phyloP scores from a whole-genome alignment of 2,329 filamentous ascomycete species.

The Pezicula carpinea region DNA sequence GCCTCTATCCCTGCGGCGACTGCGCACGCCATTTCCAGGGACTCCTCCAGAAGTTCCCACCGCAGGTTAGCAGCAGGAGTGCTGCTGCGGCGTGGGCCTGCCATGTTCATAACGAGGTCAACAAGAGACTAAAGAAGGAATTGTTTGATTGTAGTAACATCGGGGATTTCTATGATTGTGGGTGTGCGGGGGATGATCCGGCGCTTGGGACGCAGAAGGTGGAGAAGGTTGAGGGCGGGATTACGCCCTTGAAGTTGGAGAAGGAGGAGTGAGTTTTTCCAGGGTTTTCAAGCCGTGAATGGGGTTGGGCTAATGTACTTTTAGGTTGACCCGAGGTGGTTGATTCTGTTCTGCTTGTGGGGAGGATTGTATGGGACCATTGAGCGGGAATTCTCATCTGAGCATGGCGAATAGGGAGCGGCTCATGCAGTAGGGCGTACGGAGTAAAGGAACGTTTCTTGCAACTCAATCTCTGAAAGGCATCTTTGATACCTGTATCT shows the following conservation, averaged over 20 bases:
- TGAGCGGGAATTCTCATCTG: no score
- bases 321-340: conserved; percentile 16
- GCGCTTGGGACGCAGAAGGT: conserved; percentile 28
- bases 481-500: no score
- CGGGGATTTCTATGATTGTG: conserved; percentile 68
- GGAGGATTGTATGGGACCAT: no score
- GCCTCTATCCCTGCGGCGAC: conserved; percentile 67
- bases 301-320: neutral
- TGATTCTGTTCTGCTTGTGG: conserved; percentile 6
- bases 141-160: conserved; percentile 63
- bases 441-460: no score
- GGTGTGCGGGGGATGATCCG: conserved; percentile 60
- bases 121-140: conserved; percentile 56
- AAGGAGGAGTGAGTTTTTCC: conserved; percentile 24
- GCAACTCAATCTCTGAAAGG: no score
- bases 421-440: no score
- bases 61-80: conserved; percentile 59
- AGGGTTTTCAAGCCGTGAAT: neutral
- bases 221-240: conserved; percentile 25
- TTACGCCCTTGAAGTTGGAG: conserved; percentile 28
- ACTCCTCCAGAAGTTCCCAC: conserved; percentile 57
- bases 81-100: conserved; percentile 65
- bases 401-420: no score
- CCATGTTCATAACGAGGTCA: conserved; percentile 64
- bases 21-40: conserved; percentile 64